Evolutionary conservation across 2,329 filamentous ascomycete species (phyloP).

Genomic region (Monilinia fructicola): DNA sequence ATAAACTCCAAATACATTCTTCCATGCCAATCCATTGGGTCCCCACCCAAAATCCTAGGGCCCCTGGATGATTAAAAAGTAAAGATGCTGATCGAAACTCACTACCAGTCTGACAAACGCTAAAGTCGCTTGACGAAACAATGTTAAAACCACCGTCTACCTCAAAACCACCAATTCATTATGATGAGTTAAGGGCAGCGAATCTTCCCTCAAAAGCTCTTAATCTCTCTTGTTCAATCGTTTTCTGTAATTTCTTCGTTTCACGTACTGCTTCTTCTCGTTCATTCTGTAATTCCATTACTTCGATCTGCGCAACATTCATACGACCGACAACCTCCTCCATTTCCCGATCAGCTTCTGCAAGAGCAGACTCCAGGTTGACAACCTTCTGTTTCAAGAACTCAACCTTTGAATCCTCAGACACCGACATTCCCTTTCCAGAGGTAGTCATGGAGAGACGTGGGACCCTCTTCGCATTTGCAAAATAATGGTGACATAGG

Average conservation of each 20-base stretch:
- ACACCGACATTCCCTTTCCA: conserved; percentile 61
- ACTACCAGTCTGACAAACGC: conserved; percentile 15
- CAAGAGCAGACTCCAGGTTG: conserved; percentile 80
- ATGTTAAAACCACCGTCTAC: conserved; percentile 11
- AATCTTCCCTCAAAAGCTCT: conserved; percentile 38
- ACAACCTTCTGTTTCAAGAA: conserved; percentile 74
- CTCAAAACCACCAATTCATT: conserved; percentile 5
- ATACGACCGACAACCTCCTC: conserved; percentile 79
- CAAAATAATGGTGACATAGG: conserved; percentile 64
- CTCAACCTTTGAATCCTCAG: conserved; percentile 72
- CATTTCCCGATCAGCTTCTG: conserved; percentile 77
- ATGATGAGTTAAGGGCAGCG: conserved; percentile 32
- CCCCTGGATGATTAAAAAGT: conserved; percentile 1
- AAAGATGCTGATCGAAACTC: background rate
- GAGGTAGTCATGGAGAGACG: conserved; percentile 50
- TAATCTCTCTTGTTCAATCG: conserved; percentile 52
- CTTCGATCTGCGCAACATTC: conserved; percentile 80
- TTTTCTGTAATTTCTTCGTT: conserved; percentile 67
- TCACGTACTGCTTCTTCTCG: conserved; percentile 71
- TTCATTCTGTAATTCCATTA: conserved; percentile 73
- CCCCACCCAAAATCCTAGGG: conserved; percentile 4
- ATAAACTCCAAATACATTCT: conserved; percentile 14
- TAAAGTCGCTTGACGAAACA: conserved; percentile 22
- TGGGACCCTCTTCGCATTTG: conserved; percentile 52
- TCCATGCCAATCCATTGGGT: background rate